A percentile compares a stretch with the other conserved stretches of the same genome.
Evolutionary conservation across 805 yeast genomes (phyloP).

Genomic region (Wickerhamomyces hampshirensis): DNA sequence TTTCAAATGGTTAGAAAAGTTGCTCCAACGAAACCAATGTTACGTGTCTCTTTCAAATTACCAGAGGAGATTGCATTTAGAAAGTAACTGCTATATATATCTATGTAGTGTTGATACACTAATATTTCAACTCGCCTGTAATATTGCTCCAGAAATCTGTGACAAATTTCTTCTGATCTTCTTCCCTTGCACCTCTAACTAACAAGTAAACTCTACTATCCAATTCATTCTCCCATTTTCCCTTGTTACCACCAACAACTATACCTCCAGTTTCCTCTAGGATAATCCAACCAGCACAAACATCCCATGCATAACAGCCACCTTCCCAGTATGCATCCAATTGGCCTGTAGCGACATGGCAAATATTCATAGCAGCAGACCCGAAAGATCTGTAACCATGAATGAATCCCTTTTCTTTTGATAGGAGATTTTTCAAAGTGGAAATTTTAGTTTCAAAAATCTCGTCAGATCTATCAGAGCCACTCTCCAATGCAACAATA

Average conservation of each 20-base stretch:
- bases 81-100: conserved; percentile 1
- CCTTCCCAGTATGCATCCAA: conserved; percentile 67
- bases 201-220: conserved; percentile 52
- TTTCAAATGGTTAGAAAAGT: conserved; percentile 91
- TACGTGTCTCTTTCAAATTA: conserved; percentile 72
- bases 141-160: conserved; percentile 47
- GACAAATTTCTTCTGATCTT: conserved; percentile 40
- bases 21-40: conserved; percentile 97
- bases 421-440: conserved; percentile 41
- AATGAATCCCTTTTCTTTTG: conserved; percentile 48
- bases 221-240: conserved; percentile 42
- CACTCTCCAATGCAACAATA: conserved; percentile 56
- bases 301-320: conserved; percentile 69
- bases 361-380: conserved; percentile 59
- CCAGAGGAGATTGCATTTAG: conserved; percentile 63
- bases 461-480: conserved; percentile 50
- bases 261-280: conserved; percentile 55
- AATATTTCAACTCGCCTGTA: conserved; percentile 40
- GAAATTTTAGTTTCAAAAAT: conserved; percentile 46
- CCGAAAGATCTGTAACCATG: conserved; percentile 62
- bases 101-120: neutral
- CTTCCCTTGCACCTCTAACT: conserved; percentile 43
- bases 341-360: conserved; percentile 54
- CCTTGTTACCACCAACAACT: conserved; percentile 50
- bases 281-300: conserved; percentile 64